These are phyloP conservation scores for Moesziomyces parantarcticus DNA, from an alignment of 1,284 basidiomycete species.

Conservation along the genomic window DNA sequence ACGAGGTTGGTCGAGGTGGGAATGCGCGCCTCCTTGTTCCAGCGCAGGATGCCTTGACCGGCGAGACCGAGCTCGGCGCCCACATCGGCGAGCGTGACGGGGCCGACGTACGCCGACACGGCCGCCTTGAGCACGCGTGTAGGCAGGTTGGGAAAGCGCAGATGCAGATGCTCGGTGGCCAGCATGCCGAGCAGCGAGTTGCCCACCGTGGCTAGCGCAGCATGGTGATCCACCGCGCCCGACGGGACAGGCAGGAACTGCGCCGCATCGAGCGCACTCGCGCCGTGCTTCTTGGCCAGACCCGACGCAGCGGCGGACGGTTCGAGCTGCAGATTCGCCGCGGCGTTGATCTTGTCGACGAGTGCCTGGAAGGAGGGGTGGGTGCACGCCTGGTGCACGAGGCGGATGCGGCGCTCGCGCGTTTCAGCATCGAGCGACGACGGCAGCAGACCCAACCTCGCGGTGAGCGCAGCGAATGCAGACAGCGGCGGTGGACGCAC, in stretches of 20 bases:
- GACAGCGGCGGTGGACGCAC: slow-evolving; percentile 55
- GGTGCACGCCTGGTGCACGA: slow-evolving; percentile 60
- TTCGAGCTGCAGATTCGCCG: slow-evolving; percentile 28
- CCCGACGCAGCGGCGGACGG: slow-evolving; percentile 22
- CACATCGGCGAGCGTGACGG: slow-evolving; percentile 81
- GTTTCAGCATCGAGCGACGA: slow-evolving; percentile 30
- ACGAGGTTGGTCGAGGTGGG: slow-evolving; percentile 7
- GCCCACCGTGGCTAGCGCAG: slow-evolving; percentile 81
- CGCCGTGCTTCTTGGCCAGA: slow-evolving; percentile 24
- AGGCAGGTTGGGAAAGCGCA: slow-evolving; percentile 88
- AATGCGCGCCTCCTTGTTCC: slow-evolving; percentile 70
- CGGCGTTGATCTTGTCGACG: slow-evolving; percentile 36
- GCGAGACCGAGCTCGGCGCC: slow-evolving; percentile 73
- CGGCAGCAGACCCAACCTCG: slow-evolving; percentile 55
- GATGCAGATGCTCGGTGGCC: slow-evolving; percentile 84
- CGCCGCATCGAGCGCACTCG: slow-evolving; percentile 15
- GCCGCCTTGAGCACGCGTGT: slow-evolving; percentile 89
- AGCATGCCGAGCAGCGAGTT: slow-evolving; percentile 92
- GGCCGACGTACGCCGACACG: slow-evolving; percentile 89
- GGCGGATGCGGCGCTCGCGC: slow-evolving; percentile 44
- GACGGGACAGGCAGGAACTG: slow-evolving; percentile 20
- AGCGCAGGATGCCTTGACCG: slow-evolving; percentile 65
- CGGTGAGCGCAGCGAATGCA: slow-evolving; percentile 54
- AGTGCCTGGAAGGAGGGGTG: slow-evolving; percentile 56
- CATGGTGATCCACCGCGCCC: slow-evolving; percentile 73